Evolutionary conservation across 2,329 filamentous ascomycete genomes (phyloP), one percentile per base, ranked within the genome.

Genomic region (Penicillium capsulatum): DNA sequence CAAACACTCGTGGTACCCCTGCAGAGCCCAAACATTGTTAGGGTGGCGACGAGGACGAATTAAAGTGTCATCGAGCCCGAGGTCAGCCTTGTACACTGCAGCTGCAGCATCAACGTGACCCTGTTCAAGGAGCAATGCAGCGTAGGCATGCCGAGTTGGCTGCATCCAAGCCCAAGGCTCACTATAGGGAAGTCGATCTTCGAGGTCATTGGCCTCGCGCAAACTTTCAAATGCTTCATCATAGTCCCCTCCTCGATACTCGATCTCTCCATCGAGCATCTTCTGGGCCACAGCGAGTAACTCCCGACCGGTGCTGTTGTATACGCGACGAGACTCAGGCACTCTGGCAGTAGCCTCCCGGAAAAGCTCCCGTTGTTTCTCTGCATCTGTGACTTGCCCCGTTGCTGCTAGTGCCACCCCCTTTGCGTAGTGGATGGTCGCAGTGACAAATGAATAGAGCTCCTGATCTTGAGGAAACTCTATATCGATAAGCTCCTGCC

Each of bases 141-240:
- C 83, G 38, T 81, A 83, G 0, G 83, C 82, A 56, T 87, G 84
- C 1, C 82, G 69, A 0, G 76, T 75, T 0, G 83, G 83, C 54
- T 84, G 80, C 83, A 87, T 86, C 83, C 83, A 87, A 0, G 80
- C 79, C 83, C 83, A 86, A 0, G 84, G 84, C 57, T 88, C 84
- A 34, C 81, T 80, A 45, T 84, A 87, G 0, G 77, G 77, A 13
- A 87, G 69, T 0, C 58, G 62, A 48, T 84, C 81, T 47, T 85
- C 80, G 1, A 75, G 68, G 1, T 63, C 55, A 13, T 84, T 77
- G 0, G 81, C 73, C 5, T 65, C 63, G 1, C 73, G 70, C 2
- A 88, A 66, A 31, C 75, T 68, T 2, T 61, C 55, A 53, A 84
- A 86, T 0, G 82, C 83, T 0, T 56, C 29, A 0, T 78, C 72